Percentiles rank a stretch among this genome's conserved stretches.
Evolutionary conservation across 2,329 filamentous ascomycete species (phyloP).

Genomic region (Aspergillus ibericus): DNA sequence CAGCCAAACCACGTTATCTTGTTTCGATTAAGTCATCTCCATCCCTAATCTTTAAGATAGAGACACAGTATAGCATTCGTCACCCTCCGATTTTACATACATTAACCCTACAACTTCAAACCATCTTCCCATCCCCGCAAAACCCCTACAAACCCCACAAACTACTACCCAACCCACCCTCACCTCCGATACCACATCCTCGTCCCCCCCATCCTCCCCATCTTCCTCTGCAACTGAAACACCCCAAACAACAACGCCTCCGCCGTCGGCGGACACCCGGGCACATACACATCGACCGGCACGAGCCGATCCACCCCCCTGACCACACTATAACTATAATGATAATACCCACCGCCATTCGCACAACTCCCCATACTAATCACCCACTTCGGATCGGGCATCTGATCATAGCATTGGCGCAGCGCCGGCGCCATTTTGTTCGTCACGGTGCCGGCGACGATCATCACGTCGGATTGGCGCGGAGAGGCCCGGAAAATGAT

Average conservation of each 20-base stretch:
- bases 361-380: slow-evolving; percentile 82
- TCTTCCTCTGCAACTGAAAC: slow-evolving; percentile 76
- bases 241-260: slow-evolving; percentile 61
- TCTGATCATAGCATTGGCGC: slow-evolving; percentile 89
- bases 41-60: no score
- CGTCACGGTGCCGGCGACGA: slow-evolving; percentile 84
- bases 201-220: slow-evolving; percentile 54
- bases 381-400: slow-evolving; percentile 89
- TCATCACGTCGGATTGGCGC: slow-evolving; percentile 86
- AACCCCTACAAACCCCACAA: no score
- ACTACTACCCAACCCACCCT: no score
- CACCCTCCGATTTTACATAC: no score
- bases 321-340: slow-evolving; percentile 78
- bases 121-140: no score
- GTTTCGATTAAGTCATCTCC: no score
- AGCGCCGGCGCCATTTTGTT: slow-evolving; percentile 94
- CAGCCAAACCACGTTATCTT: no score
- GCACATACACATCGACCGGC: slow-evolving; percentile 78
- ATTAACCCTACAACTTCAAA: no score
- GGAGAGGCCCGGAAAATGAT: slow-evolving; percentile 91
- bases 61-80: no score
- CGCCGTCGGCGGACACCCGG: slow-evolving; percentile 63
- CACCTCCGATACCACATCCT: slow-evolving; percentile 52
- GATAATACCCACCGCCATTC: slow-evolving; percentile 83
- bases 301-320: slow-evolving; percentile 75